Conservation (phyloP, 305 asterid genomes). For the Striga hermonthica region DNA sequence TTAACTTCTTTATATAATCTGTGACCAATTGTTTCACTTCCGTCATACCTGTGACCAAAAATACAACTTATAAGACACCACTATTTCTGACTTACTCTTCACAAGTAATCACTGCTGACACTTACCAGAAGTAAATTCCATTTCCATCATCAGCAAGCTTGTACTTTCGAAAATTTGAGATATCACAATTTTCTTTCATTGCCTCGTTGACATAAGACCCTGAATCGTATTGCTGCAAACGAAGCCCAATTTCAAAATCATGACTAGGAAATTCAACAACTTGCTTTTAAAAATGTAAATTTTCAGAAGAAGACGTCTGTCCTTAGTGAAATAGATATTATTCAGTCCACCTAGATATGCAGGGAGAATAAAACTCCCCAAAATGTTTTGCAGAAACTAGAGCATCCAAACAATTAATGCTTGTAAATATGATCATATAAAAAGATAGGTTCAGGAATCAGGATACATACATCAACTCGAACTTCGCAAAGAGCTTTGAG, state of each 20-base stretch:
- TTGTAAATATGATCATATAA: constrained; percentile 15
- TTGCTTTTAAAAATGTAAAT: constrained; percentile 16
- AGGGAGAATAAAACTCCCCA: constrained; percentile 9
- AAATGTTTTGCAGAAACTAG: constrained; percentile 3
- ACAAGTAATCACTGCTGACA: constrained; percentile 6
- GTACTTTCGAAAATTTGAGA: constrained; percentile 54
- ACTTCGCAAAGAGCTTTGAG: constrained; percentile 92
- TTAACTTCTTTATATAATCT: constrained; percentile 78
- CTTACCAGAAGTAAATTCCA: constrained; percentile 69
- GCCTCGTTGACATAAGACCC: constrained; percentile 52
- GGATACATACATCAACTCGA: constrained; percentile 69
- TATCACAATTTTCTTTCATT: constrained; percentile 47
- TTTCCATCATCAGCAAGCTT: constrained; percentile 68
- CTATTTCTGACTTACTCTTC: constrained; percentile 21
- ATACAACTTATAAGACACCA: constrained; percentile 15
- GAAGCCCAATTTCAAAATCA: constrained; percentile 27
- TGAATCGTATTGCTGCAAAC: constrained; percentile 68
- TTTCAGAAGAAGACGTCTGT: constrained; percentile 13
- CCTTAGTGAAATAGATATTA: not conserved
- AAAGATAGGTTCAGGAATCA: constrained; percentile 22
- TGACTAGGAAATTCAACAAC: constrained; percentile 14
- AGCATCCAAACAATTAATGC: constrained; percentile 12
- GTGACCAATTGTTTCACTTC: constrained; percentile 58
- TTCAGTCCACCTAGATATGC: not conserved
- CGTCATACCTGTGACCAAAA: constrained; percentile 67